Evolutionary conservation across 2,329 filamentous ascomycete genomes (phyloP).

Genomic region (Pseudogymnoascus sp.): DNA sequence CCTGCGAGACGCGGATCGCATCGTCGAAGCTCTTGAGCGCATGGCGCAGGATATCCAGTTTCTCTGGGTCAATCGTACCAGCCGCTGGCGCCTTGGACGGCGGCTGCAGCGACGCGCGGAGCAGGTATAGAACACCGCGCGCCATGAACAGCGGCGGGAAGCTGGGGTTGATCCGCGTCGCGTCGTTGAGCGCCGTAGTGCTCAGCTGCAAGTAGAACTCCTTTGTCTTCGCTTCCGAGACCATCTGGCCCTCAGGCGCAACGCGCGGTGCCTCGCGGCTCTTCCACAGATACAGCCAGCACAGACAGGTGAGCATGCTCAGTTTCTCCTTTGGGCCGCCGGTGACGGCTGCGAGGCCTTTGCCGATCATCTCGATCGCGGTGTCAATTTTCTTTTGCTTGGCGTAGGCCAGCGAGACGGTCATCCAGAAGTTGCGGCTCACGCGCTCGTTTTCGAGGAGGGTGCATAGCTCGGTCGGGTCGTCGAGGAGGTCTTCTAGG

Average conservation of each 20-base stretch:
- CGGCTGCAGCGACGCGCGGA: conserved; percentile 76
- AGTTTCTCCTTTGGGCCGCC: conserved; percentile 57
- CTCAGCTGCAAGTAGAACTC: conserved; percentile 86
- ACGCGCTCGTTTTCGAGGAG: conserved; percentile 91
- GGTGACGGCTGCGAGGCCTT: conserved; percentile 52
- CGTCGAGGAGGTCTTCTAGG: conserved; percentile 82
- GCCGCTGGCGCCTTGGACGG: conserved; percentile 60
- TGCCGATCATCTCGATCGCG: conserved; percentile 62
- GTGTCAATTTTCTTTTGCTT: conserved; percentile 92
- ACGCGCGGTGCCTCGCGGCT: conserved; percentile 60
- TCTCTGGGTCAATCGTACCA: conserved; percentile 59
- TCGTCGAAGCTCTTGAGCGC: conserved; percentile 94
- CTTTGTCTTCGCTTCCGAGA: conserved; percentile 76
- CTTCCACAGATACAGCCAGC: conserved; percentile 65
- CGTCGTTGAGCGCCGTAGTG: conserved; percentile 89
- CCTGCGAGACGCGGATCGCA: conserved; percentile 73
- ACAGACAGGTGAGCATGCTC: conserved; percentile 57
- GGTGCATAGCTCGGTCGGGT: conserved; percentile 89
- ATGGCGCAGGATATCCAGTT: conserved; percentile 70
- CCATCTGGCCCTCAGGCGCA: conserved; percentile 52
- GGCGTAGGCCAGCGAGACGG: conserved; percentile 91
- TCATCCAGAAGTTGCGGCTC: conserved; percentile 92
- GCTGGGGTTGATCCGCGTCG: conserved; percentile 84
- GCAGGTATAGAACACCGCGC: conserved; percentile 77
- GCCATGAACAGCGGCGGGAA: conserved; percentile 89